Conservation (phyloP, 1,284 basidiomycete genomes). For the Amylostereum chailletii region DNA sequence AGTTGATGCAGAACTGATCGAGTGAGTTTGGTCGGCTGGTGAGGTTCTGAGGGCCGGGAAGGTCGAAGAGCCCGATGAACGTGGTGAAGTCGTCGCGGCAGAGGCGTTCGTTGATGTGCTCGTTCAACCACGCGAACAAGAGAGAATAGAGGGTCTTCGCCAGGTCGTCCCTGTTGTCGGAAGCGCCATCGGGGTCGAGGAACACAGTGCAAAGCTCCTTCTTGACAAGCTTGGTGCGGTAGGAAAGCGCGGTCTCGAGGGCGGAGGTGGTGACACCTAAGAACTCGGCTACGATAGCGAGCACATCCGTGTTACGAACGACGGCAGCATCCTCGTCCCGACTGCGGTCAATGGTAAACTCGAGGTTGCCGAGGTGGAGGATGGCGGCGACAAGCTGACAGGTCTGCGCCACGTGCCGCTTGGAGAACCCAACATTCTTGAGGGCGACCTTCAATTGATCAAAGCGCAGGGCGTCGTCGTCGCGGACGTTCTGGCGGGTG, state of each 20-base stretch:
- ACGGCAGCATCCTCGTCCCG: slow-evolving; percentile 85
- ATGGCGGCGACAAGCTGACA: slow-evolving; percentile 94
- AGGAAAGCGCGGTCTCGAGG: slow-evolving; percentile 81
- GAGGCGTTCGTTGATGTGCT: slow-evolving; percentile 90
- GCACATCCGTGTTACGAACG: slow-evolving; percentile 73
- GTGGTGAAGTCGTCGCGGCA: slow-evolving; percentile 87
- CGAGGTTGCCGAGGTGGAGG: slow-evolving; percentile 91
- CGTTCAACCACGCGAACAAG: slow-evolving; percentile 94
- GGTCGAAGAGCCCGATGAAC: slow-evolving; percentile 93
- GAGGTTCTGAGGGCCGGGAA: slow-evolving; percentile 90
- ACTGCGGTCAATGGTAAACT: slow-evolving; percentile 79
- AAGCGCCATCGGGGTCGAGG: slow-evolving; percentile 89
- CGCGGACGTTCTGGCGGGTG: slow-evolving; percentile 34
- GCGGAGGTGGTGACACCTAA: slow-evolving; percentile 73
- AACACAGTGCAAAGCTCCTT: slow-evolving; percentile 96
- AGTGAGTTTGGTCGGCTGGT: slow-evolving; percentile 82
- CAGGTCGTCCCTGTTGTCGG: slow-evolving; percentile 88
- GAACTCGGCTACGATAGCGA: slow-evolving; percentile 84
- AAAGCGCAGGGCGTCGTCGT: slow-evolving; percentile 78
- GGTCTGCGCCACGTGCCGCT: slow-evolving; percentile 88
- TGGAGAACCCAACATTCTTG: slow-evolving; percentile 88
- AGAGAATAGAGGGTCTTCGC: slow-evolving; percentile 91
- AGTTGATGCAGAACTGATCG: slow-evolving; percentile 96
- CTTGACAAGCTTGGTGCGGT: slow-evolving; percentile 88
- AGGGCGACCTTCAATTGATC: slow-evolving; percentile 91